phyloP scores from a whole-genome alignment of 106 monocot genomes.

The Dioscorea alata region DNA sequence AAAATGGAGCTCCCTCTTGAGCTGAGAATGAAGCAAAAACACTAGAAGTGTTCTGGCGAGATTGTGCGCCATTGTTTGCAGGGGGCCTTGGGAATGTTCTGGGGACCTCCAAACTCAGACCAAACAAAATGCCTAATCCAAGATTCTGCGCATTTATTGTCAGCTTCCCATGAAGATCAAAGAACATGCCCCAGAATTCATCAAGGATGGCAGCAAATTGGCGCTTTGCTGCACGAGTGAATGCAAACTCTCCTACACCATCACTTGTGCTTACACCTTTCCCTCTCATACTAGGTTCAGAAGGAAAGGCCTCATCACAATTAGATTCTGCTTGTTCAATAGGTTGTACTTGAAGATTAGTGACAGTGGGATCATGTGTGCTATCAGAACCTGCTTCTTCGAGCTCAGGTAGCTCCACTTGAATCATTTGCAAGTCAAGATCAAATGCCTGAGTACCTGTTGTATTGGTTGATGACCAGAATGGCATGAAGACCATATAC shows the following conservation, averaged over 20 bases:
- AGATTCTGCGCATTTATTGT: conserved; percentile 57
- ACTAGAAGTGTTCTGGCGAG: too few species aligned
- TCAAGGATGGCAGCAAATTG: conserved; percentile 74
- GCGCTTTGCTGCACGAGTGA: conserved; percentile 77
- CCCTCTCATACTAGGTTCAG: conserved; percentile 17
- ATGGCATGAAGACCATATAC: conserved; percentile 64
- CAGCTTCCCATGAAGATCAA: conserved; percentile 90
- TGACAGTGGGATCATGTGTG: conserved; percentile 1
- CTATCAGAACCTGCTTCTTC: conserved; percentile 9
- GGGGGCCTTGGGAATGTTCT: conserved; percentile 8
- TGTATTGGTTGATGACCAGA: conserved; percentile 59
- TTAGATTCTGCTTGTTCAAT: conserved; percentile 6
- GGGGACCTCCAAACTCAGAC: conserved; percentile 41
- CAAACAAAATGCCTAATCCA: conserved; percentile 57
- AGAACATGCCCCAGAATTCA: conserved; percentile 87
- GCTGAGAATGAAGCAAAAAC: conserved; percentile 11
- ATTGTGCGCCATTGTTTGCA: too few species aligned
- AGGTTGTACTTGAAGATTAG: too few species aligned
- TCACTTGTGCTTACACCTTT: conserved; percentile 27
- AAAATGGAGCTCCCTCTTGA: conserved; percentile 14
- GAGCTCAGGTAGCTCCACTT: conserved; percentile 15
- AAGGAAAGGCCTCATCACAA: background rate
- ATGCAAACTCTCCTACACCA: conserved; percentile 58
- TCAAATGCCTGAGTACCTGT: conserved; percentile 32
- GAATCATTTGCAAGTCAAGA: conserved; percentile 7